phyloP scores from a whole-genome alignment of 495 filamentous ascomycete species.

The Penicillium arizonense region DNA sequence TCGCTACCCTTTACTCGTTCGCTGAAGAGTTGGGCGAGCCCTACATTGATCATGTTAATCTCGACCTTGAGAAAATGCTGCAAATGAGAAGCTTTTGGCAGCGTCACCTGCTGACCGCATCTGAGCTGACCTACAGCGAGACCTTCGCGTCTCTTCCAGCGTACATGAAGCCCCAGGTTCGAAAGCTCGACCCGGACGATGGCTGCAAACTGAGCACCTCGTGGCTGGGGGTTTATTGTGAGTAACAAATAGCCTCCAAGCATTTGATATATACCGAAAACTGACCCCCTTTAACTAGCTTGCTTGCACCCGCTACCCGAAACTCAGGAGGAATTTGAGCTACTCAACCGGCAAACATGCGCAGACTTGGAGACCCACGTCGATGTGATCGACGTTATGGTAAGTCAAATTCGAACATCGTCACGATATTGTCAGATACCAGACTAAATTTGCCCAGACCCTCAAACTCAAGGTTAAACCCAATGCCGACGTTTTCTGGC shows the following conservation, averaged over 20 bases:
- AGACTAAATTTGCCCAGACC: constrained; percentile 14
- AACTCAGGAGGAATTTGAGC: constrained; percentile 2
- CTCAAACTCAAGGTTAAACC: constrained; percentile 14
- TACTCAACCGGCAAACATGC: constrained; percentile 23
- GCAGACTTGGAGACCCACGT: constrained; percentile 24
- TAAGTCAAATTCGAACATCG: constrained; percentile 1
- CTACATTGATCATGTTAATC: constrained; percentile 6
- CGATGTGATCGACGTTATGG: constrained; percentile 21
- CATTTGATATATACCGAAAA: background rate
- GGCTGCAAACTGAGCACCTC: constrained; percentile 7
- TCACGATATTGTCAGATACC: background rate
- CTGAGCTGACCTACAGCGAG: constrained; percentile 22
- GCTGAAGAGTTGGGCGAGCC: background rate
- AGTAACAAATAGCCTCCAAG: background rate
- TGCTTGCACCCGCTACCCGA: constrained; percentile 32
- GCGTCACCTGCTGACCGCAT: constrained; percentile 28
- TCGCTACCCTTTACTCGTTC: constrained; percentile 27
- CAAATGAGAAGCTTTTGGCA: constrained; percentile 42
- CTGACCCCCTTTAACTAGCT: constrained; percentile 18
- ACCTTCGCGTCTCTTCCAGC: constrained; percentile 19
- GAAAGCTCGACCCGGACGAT: constrained; percentile 3
- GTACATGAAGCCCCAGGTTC: constrained; percentile 15
- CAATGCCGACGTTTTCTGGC: constrained; percentile 21
- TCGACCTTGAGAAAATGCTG: constrained; percentile 21
- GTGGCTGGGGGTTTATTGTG: constrained; percentile 43